Percentiles rank a stretch among this genome's conserved stretches.
Evolutionary conservation across 2,329 filamentous ascomycete genomes (phyloP).

Genomic region (Chrysosporium queenslandicum): DNA sequence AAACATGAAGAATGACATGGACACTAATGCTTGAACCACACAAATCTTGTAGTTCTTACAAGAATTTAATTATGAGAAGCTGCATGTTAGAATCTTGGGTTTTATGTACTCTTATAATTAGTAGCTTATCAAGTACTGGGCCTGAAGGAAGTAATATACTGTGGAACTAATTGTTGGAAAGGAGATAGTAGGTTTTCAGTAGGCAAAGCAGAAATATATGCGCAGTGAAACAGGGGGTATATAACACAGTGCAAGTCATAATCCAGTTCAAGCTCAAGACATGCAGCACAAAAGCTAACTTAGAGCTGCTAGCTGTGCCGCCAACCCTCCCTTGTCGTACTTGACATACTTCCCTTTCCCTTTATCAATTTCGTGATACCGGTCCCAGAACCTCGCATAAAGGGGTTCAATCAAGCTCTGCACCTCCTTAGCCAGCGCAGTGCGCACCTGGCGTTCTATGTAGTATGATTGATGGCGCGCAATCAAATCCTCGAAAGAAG

Average conservation of each 20-base stretch:
- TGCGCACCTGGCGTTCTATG: slow-evolving; percentile 85
- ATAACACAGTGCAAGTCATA: neutral
- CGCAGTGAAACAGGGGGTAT: neutral
- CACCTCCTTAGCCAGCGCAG: slow-evolving; percentile 70
- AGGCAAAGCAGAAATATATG: neutral
- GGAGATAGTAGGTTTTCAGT: neutral
- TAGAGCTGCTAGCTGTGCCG: slow-evolving; percentile 44
- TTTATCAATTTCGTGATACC: slow-evolving; percentile 95
- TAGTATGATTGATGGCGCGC: slow-evolving; percentile 67
- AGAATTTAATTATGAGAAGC: no score
- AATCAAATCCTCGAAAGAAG: slow-evolving; percentile 80
- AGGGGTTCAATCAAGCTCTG: slow-evolving; percentile 87
- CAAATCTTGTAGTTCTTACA: no score
- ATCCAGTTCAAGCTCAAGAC: neutral
- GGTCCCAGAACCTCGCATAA: slow-evolving; percentile 91
- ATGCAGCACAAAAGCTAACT: slow-evolving; percentile 5
- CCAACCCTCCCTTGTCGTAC: slow-evolving; percentile 79
- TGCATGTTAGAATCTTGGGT: no score
- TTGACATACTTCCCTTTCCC: slow-evolving; percentile 97
- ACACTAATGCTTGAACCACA: no score
- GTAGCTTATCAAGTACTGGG: no score
- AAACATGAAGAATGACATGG: no score
- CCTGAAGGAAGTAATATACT: no score
- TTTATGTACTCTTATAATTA: no score
- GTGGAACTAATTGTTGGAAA: no score